phyloP scores from a whole-genome alignment of 2,329 filamentous ascomycete genomes.

The Penicillium sclerotiorum region DNA sequence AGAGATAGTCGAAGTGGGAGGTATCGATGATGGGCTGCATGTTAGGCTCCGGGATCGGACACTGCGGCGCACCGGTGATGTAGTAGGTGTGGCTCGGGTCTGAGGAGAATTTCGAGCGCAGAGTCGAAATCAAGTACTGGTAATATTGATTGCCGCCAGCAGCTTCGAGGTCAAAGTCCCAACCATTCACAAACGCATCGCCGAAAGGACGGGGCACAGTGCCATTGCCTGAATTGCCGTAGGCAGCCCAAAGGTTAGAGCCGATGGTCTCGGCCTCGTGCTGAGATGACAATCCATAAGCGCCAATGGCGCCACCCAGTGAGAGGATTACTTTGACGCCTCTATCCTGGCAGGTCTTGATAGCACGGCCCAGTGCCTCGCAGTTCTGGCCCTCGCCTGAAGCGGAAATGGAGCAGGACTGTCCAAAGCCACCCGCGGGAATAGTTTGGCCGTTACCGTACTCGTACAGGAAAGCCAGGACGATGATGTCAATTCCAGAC shows the following conservation, averaged over 20 bases:
- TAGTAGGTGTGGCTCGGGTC: slow-evolving; percentile 44
- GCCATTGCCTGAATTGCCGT: slow-evolving; percentile 46
- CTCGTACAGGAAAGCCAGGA: slow-evolving; percentile 48
- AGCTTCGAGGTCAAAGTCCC: slow-evolving; percentile 55
- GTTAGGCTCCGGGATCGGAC: slow-evolving; percentile 49
- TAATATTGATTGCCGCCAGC: slow-evolving; percentile 40
- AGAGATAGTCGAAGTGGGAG: slow-evolving; percentile 48
- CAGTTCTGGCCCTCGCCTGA: slow-evolving; percentile 31
- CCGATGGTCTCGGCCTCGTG: slow-evolving; percentile 47
- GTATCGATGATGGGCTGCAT: slow-evolving; percentile 43
- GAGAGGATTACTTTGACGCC: slow-evolving; percentile 52
- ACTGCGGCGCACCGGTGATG: slow-evolving; percentile 53
- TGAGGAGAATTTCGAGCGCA: slow-evolving; percentile 37
- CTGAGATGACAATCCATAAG: slow-evolving; percentile 37
- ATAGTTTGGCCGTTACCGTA: slow-evolving; percentile 40
- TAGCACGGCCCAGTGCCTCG: slow-evolving; percentile 43
- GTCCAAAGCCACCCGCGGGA: slow-evolving; percentile 45
- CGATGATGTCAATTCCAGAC: slow-evolving; percentile 48
- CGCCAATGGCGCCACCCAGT: slow-evolving; percentile 48
- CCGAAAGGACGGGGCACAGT: slow-evolving; percentile 34
- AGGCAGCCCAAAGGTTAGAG: slow-evolving; percentile 47
- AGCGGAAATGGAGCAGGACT: slow-evolving; percentile 40
- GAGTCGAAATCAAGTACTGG: slow-evolving; percentile 23
- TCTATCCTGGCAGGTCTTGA: slow-evolving; percentile 46
- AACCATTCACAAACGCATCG: slow-evolving; percentile 51